These are phyloP conservation scores for Globisporangium solare DNA, from an alignment of 352 stramenopile genomes.

Conservation along the genomic window DNA sequence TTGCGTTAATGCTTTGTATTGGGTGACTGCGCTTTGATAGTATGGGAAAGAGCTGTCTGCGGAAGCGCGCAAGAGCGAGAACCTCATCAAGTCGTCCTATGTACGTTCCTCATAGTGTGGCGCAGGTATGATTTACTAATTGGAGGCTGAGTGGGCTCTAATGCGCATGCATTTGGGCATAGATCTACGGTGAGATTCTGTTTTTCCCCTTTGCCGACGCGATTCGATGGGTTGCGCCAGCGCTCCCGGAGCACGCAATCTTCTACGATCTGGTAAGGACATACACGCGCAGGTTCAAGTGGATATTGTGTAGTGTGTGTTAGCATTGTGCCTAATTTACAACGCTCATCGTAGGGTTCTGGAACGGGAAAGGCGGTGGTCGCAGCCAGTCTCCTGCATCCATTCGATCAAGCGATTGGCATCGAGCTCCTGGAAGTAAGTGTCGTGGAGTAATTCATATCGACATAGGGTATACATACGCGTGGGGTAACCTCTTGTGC, in stretches of 20 bases:
- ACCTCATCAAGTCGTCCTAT: slow-evolving; percentile 77
- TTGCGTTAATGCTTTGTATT: slow-evolving; percentile 4
- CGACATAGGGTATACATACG: no score
- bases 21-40: slow-evolving; percentile 20
- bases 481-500: not conserved
- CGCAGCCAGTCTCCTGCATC: slow-evolving; percentile 65
- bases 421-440: slow-evolving; percentile 72
- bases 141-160: no score
- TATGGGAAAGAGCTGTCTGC: slow-evolving; percentile 82
- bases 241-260: slow-evolving; percentile 58
- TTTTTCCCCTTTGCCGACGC: slow-evolving; percentile 84
- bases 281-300: not conserved
- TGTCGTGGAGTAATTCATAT: not conserved
- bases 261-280: slow-evolving; percentile 78
- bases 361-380: slow-evolving; percentile 79
- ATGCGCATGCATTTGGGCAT: not conserved
- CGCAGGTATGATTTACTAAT: no score
- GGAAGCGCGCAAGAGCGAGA: slow-evolving; percentile 71
- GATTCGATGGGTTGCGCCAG: slow-evolving; percentile 56
- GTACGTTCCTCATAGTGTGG: slow-evolving; percentile 21
- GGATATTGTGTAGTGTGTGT: not conserved
- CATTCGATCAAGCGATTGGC: slow-evolving; percentile 81
- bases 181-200: slow-evolving; percentile 83
- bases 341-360: slow-evolving; percentile 41
- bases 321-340: not conserved